Evolutionary conservation across 257 asterid species (phyloP).

Genomic region (Solanum chmielewskii): DNA sequence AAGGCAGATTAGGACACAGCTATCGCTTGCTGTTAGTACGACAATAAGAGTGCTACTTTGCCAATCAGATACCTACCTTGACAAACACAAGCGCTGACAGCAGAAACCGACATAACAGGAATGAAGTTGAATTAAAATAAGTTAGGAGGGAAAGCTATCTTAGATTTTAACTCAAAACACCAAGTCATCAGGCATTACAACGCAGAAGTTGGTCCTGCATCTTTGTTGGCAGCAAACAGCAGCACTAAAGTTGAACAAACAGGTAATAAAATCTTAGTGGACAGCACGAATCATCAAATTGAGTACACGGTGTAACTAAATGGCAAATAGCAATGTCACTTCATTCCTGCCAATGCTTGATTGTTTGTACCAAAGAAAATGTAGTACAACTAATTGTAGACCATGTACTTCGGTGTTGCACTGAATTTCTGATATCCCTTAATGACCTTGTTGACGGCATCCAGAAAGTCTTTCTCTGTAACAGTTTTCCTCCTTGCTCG

Average conservation of each 20-base stretch:
- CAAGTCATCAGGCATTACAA: background rate
- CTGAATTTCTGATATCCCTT: constrained; percentile 95
- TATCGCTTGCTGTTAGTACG: background rate
- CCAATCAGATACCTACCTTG: background rate
- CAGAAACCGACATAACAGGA: background rate
- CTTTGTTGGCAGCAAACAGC: background rate
- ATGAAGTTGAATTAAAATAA: background rate
- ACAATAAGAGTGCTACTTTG: background rate
- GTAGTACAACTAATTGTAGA: constrained; percentile 39
- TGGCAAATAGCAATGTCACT: background rate
- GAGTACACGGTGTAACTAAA: background rate
- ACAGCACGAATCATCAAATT: background rate
- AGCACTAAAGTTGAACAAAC: background rate
- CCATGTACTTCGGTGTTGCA: constrained; percentile 95
- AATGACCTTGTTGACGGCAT: constrained; percentile 92
- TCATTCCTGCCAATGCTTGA: background rate
- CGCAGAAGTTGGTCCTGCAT: background rate
- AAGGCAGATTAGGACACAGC: background rate
- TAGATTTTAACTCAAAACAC: background rate
- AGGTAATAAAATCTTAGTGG: background rate
- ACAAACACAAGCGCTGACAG: background rate
- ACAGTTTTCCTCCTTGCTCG: constrained; percentile 90
- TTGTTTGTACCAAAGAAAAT: background rate
- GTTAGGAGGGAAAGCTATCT: background rate
- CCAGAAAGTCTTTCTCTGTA: constrained; percentile 88